These are phyloP conservation scores for Scheffersomyces spartinae DNA, from an alignment of 805 yeast species.

Conservation along the genomic window DNA sequence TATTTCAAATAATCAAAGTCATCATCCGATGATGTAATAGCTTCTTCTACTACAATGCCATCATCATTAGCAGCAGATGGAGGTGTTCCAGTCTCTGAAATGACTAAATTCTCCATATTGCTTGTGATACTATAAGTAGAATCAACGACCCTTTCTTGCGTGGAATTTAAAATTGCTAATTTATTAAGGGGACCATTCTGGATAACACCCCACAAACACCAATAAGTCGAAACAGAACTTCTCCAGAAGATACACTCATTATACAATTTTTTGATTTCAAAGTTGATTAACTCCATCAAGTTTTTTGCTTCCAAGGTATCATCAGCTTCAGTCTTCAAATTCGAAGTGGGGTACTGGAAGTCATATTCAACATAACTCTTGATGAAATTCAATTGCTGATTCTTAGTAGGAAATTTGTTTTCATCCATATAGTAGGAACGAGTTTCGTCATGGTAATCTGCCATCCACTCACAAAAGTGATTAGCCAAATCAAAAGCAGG, in stretches of 20 bases:
- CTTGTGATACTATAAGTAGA: conserved; percentile 26
- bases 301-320: conserved; percentile 3
- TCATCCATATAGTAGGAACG: conserved; percentile 40
- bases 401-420: conserved; percentile 51
- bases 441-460: conserved; percentile 65
- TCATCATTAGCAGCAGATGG: conserved; percentile 10
- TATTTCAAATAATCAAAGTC: conserved; percentile 72
- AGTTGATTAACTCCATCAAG: conserved; percentile 20
- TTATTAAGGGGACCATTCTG: conserved; percentile 44
- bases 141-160: conserved; percentile 25
- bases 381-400: conserved; percentile 60
- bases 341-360: conserved; percentile 24
- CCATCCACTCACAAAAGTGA: conserved; percentile 97
- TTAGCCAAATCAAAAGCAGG: conserved; percentile 88
- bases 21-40: conserved; percentile 35
- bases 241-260: conserved; percentile 71
- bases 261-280: conserved; percentile 39
- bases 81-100: not conserved
- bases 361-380: conserved; percentile 68
- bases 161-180: conserved; percentile 10
- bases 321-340: conserved; percentile 38
- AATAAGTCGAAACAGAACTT: conserved; percentile 61
- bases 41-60: conserved; percentile 15
- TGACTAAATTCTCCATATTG: not conserved
- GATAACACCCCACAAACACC: conserved; percentile 91